Conservation (phyloP, 116 monocot genomes). For the Posidonia oceanica region DNA sequence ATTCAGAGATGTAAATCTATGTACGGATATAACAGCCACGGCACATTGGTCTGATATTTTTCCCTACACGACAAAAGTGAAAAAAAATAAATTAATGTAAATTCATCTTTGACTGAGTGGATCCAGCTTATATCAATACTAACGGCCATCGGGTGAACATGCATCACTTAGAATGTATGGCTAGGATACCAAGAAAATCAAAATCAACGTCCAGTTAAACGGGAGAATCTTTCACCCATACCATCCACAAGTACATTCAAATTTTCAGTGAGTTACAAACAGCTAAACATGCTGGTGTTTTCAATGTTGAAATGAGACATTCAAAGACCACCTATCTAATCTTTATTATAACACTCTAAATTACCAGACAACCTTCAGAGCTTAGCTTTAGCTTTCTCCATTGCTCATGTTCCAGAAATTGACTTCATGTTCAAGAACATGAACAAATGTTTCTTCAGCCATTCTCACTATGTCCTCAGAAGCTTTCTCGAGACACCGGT, state of each 20-base stretch:
- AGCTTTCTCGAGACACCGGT: slow-evolving; percentile 49
- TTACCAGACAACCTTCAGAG: background rate
- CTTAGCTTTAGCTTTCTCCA: slow-evolving; percentile 8
- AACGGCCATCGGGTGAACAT: too few relatives aligned
- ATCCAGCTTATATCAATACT: too few relatives aligned
- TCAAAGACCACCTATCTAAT: background rate
- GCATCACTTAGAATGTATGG: too few relatives aligned
- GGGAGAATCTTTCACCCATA: too few relatives aligned
- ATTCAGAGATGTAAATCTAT: too few relatives aligned
- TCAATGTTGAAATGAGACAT: background rate
- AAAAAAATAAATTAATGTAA: too few relatives aligned
- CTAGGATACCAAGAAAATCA: too few relatives aligned
- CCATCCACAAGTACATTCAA: background rate
- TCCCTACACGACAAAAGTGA: too few relatives aligned
- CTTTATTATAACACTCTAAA: background rate
- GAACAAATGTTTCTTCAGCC: slow-evolving; percentile 49
- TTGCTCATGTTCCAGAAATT: slow-evolving; percentile 89
- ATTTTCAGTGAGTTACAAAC: background rate
- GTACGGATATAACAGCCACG: too few relatives aligned
- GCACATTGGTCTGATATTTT: too few relatives aligned
- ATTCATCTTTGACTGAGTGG: too few relatives aligned
- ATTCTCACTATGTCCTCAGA: slow-evolving; percentile 22
- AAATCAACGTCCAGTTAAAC: too few relatives aligned
- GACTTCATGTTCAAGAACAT: slow-evolving; percentile 61
- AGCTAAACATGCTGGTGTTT: background rate